Evolutionary conservation across 441 rosid genomes (phyloP), one percentile per base, ranked within the genome.

Genomic region (Eruca vesicaria): DNA sequence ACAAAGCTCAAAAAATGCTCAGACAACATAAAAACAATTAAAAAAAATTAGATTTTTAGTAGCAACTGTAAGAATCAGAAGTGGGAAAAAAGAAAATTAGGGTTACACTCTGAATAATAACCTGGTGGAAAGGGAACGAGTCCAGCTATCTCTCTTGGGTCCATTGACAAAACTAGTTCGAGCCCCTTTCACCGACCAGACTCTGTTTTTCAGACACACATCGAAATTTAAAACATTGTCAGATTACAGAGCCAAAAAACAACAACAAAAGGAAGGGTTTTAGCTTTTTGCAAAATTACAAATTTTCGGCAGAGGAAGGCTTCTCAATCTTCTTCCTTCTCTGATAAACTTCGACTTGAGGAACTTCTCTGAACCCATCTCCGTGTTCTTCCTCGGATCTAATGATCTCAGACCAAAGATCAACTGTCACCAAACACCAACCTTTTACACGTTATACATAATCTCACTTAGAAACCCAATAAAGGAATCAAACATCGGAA

Each of bases 121-220:
- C 97, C 97, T 93, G 83, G 87, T 88, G 67, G 99, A 93, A 72
- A 93, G 97, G 5, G 97, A 84, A 38, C 97, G 94, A 79, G 88
- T 84, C 98, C 97, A 90, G 82, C 97, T 93, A 77, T 85, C 63
- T 74, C 97, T 83, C 86, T 87, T 90, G 2, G 43, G 76, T 28
- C 79, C 87, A 48, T 77, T 86, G 59, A 67, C 88, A 2, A 83
- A 81, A 80, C 88, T 85, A 66, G 88, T 74, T 23, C 94, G 88
- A 81, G 68, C 68, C 10, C 69, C 84, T 73, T 76, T 65, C 28
- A 36, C 66, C 10, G 78, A 68, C 59, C 73, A 75, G 5, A 48
- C 66, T 36, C 78, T 75, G 57, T 11, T 38, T 50, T 23, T 63
- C 63, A 76, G 48, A 66, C 2, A 59, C 23, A 61, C n/a, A 75